These are phyloP conservation scores for Echium plantagineum DNA, from an alignment of 257 asterid species.

Conservation along the genomic window DNA sequence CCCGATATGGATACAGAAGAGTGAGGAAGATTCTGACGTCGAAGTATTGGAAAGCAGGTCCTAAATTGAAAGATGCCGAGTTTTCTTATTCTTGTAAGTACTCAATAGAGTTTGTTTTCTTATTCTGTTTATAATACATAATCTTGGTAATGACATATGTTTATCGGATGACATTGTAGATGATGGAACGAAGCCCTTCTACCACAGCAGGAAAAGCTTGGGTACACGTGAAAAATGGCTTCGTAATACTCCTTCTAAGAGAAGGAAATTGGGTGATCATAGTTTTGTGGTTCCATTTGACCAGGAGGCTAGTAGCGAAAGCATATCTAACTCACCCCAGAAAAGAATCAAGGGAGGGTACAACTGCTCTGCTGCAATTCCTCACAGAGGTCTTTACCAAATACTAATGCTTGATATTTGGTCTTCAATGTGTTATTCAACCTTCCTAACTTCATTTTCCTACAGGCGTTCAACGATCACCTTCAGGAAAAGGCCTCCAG, in stretches of 20 bases:
- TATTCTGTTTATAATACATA: not conserved
- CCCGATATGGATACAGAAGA: slow-evolving; percentile 45
- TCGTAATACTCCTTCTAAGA: slow-evolving; percentile 43
- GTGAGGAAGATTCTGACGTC: slow-evolving; percentile 63
- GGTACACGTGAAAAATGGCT: slow-evolving; percentile 44
- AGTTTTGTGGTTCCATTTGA: slow-evolving; percentile 36
- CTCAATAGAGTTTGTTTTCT: not conserved
- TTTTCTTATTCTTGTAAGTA: slow-evolving; percentile 51
- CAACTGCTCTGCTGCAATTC: slow-evolving; percentile 17
- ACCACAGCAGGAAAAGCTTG: slow-evolving; percentile 48
- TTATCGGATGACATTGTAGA: slow-evolving; percentile 28
- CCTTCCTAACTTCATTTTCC: slow-evolving; percentile 15
- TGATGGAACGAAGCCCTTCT: slow-evolving; percentile 50
- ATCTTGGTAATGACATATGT: slow-evolving; percentile 1
- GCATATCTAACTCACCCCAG: slow-evolving; percentile 47
- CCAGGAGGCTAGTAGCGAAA: slow-evolving; percentile 56
- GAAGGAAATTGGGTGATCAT: slow-evolving; percentile 52
- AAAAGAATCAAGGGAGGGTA: slow-evolving; percentile 33
- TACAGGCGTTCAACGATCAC: slow-evolving; percentile 39
- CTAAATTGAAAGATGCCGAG: slow-evolving; percentile 48
- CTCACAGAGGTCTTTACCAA: slow-evolving; percentile 23
- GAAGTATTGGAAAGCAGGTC: slow-evolving; percentile 66
- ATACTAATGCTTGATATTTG: slow-evolving; percentile 7
- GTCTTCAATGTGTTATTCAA: slow-evolving; percentile 1
- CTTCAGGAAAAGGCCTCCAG: slow-evolving; percentile 30